Evolutionary conservation across 2,329 filamentous ascomycete species (phyloP), one percentile per base, ranked within the genome.

Genomic region (Talaromyces albobiverticillius): DNA sequence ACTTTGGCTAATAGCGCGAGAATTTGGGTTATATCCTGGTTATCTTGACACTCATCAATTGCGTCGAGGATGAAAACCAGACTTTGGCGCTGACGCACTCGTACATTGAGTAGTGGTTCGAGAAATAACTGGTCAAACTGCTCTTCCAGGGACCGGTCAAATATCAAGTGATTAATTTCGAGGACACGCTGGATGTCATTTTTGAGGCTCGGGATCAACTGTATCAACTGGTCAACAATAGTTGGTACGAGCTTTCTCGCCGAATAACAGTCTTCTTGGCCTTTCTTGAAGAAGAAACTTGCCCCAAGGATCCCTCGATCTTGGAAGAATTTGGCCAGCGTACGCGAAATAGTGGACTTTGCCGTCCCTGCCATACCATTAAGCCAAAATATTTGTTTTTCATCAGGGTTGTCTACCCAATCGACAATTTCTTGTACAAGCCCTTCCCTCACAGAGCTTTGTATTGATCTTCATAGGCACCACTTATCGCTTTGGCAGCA

Each of bases 181-280:
- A 66, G 52, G 13, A 53, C 55, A 16, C 67, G 52, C 43, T 51
- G 38, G 5, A 67, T 41, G 9, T 34, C 43, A 32, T 57, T 16
- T 6, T 22, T 62, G 1, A 76, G 42, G 3, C 52, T 40, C 18
- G 72, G 69, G 13, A 71, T 53, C 13, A 56, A 59, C 0, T 20
- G 36, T 1, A 70, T 68, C 34, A 79, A 26, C 45, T 62, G 61
- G 4, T 32, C 53, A 20, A 16, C 29, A 10, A 64, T 61, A 0
- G 75, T 78, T 0, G 72, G 64, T 13, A 79, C 67, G 36, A 79
- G 64, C 46, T 63, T 67, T 4, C 58, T 59, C 1, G 68, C 65
- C 41, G 64, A 65, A 2, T 69, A 67, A 26, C 71, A 66, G 55
- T 77, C 71, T 4, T 60, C 62, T 46, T 75, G 71, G 1, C 70